Evolutionary conservation across 495 filamentous ascomycete genomes (phyloP).

Genomic region (Choiromyces venosus): DNA sequence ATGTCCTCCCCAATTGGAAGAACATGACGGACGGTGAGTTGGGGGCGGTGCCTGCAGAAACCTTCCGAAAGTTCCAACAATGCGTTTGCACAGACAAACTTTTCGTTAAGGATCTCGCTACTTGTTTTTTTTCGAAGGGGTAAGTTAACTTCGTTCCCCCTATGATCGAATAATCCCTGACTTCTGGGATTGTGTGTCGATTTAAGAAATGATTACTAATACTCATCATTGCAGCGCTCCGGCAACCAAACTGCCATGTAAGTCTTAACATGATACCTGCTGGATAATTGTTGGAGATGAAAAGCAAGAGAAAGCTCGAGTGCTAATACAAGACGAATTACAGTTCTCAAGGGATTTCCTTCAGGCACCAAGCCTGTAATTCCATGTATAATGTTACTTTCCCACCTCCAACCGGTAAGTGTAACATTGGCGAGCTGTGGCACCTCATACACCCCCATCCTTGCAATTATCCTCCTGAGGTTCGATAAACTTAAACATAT

Average conservation of each 20-base stretch:
- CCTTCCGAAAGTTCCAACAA: background rate
- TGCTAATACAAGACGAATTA: background rate
- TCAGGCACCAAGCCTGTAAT: constrained; percentile 14
- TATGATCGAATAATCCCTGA: background rate
- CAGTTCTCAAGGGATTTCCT: constrained; percentile 9
- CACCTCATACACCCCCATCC: background rate
- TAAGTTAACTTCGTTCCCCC: constrained; percentile 31
- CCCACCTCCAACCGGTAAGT: constrained; percentile 20
- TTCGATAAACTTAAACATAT: background rate
- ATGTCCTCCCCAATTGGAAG: background rate
- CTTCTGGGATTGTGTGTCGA: background rate
- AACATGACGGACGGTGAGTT: background rate
- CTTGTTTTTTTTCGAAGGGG: constrained; percentile 21
- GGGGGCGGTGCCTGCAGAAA: background rate
- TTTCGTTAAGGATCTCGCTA: constrained; percentile 15
- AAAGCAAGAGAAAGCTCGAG: background rate
- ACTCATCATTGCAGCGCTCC: constrained; percentile 16
- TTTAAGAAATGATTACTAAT: constrained; percentile 22
- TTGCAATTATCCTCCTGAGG: background rate
- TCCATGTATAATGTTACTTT: constrained; percentile 12
- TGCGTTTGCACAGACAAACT: constrained; percentile 13
- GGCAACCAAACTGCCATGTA: constrained; percentile 23
- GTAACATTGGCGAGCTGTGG: constrained; percentile 5
- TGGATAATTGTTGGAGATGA: background rate
- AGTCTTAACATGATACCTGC: background rate